Evolutionary conservation across 345 rosid genomes (phyloP), one percentile per base, ranked within the genome.

Genomic region (Salix udensis): DNA sequence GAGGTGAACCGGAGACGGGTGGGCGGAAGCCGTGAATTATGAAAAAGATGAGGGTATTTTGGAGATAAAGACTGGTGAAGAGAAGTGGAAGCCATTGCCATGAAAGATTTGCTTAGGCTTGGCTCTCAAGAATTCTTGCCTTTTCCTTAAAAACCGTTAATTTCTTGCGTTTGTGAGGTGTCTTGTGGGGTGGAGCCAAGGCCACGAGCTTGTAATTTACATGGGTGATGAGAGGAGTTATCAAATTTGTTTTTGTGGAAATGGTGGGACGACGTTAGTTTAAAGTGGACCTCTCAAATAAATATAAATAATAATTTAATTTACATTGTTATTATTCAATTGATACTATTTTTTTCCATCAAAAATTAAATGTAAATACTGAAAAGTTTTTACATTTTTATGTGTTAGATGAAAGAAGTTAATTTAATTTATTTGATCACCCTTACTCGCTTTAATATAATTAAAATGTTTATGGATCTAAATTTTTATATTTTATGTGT

Each of bases 1-100:
- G 84, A 77, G 79, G 90, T 76, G 71, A 71, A 83, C 14, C 81
- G 84, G 75, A 82, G 81, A 67, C 65, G 78, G 73, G 83, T 80
- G 46, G 61, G 82, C 68, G 21, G 40, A 8, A 83, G 61, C 4
- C 23, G 83, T 2, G 77, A 75, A 70, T 37, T 55, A 30, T 30
- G 80, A 79, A 82, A 82, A 79, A 79, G 80, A 30, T 30, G 68
- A 79, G 88, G 79, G 76, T 48, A 72, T 52, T 84, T 85, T 8
- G 82, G 84, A 79, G 70, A 72, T 10, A 76, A 34, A 46, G 82
- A 70, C 39, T 82, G 83, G n/a, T 78, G 85, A 60, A 85, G 83
- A 16, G 89, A 79, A 55, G 64, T 2, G 31, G 77, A 46, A 73
- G 68, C 67, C 52, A 73, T 15, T 5, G 76, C 76, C 68, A 60